Conservation (phyloP, 2,329 filamentous ascomycete species). For the Grosmannia serpens region DNA sequence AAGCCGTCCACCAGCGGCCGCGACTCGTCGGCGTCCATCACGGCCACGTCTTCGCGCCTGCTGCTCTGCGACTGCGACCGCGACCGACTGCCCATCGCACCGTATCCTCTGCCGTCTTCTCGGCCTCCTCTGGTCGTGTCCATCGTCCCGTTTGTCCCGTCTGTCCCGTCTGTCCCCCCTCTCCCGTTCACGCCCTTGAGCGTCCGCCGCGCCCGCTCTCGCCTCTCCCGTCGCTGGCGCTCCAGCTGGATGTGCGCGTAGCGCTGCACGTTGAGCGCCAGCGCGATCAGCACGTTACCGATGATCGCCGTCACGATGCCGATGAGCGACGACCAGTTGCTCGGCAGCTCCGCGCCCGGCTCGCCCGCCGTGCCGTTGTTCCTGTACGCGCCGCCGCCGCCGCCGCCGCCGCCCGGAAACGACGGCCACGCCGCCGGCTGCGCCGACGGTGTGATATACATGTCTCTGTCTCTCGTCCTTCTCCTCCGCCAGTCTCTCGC, state of each 20-base stretch:
- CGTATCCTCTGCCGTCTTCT: constrained; percentile 26
- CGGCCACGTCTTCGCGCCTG: constrained; percentile 22
- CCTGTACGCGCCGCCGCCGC: constrained; percentile 11
- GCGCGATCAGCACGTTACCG: constrained; percentile 86
- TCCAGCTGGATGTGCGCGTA: constrained; percentile 86
- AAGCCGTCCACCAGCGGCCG: constrained; percentile 41
- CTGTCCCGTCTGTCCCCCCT: constrained; percentile 6
- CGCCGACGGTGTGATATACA: constrained; percentile 5
- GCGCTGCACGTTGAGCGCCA: constrained; percentile 91
- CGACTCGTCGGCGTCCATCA: constrained; percentile 26
- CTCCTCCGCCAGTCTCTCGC: background rate
- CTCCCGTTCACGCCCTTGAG: constrained; percentile 32
- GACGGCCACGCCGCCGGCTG: constrained; percentile 8
- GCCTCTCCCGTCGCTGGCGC: constrained; percentile 51
- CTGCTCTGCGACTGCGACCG: background rate
- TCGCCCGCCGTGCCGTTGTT: constrained; percentile 16
- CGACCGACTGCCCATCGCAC: constrained; percentile 21
- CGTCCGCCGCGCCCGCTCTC: constrained; percentile 42
- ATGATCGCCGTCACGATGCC: constrained; percentile 87
- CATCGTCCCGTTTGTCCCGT: constrained; percentile 17
- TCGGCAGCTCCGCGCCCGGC: constrained; percentile 37
- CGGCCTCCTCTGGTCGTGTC: background rate
- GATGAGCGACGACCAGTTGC: constrained; percentile 82
- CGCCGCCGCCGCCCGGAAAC: constrained; percentile 13
- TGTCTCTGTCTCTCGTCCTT: background rate